Base-by-base conservation (phyloP, 495 filamentous ascomycete species). In the Cryomyces minteri region DNA sequence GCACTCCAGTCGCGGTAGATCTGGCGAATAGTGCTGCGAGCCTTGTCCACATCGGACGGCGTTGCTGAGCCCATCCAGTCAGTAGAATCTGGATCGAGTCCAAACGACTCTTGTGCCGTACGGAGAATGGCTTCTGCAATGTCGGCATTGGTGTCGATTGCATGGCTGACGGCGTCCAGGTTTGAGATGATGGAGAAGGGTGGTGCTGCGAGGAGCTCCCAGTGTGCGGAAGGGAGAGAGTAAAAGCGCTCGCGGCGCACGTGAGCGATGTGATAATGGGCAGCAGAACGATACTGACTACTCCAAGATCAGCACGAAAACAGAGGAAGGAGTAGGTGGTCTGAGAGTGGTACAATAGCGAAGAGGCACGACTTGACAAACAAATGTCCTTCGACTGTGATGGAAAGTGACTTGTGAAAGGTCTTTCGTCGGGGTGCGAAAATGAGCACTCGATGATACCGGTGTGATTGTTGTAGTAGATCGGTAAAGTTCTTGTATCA, bases 1-100 rank as follows among this genome's bases (percentile, higher is more conserved):
- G 67, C 70, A 37, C 83, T 85, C 90, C 90, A 99, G 59, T 99
- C 90, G 5, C 90, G 82, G 57, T 85, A 95, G 54, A 99, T 82
- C 57, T 99, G 90, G 18, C 86, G 71, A 42, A 99, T 67, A 5
- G 85, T 94, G 43, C 82, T 88, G 49, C 81, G 72, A 12, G 88
- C 90, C 61, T 95, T 99, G 53, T 90, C 86, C 41, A 92, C 53
- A 58, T 95, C 88, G 4, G 64, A 63, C 18, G 69, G 54, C 18
- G 74, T 87, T 5, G 86, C 75, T 32, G 67, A 63, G 9, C 71
- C 75, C 43, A 69, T 65, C 80, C 84, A 88, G n/a, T n/a, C n/a
- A 38, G 5, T n/a, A 5, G 11, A 6, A 5, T 28, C 18, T 7
- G 60, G 31, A 10, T 41, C n/a, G 5, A 79, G 54, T 7, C 71